Percentiles rank a stretch among this genome's conserved stretches.
Conservation (phyloP, 2,329 filamentous ascomycete species). For the Clathrospora elynae region DNA sequence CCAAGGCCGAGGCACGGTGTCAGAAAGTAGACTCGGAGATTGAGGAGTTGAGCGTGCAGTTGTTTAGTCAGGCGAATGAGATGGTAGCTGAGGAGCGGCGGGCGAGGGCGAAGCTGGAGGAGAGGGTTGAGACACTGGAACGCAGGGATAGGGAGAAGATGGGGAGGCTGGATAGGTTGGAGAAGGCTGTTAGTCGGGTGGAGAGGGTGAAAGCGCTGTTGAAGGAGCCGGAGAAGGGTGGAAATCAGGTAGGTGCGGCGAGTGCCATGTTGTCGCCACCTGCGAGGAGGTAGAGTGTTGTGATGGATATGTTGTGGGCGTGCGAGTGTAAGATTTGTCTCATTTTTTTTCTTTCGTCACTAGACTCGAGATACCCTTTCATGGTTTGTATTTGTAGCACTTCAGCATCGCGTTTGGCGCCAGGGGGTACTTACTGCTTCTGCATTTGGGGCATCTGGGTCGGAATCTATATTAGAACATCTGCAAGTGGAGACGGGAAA, state of each 20-base stretch:
- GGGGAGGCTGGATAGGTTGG: constrained; percentile 69
- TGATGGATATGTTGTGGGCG: neutral
- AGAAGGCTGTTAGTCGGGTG: constrained; percentile 72
- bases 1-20: constrained; percentile 70
- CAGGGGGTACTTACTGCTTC: too few species aligned
- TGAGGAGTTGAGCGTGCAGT: constrained; percentile 74
- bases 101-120: constrained; percentile 72
- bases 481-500: too few species aligned
- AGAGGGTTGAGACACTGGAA: constrained; percentile 71
- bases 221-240: constrained; percentile 1
- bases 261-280: constrained; percentile 1
- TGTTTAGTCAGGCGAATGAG: constrained; percentile 85
- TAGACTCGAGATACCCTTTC: too few species aligned
- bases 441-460: too few species aligned
- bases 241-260: neutral
- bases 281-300: constrained; percentile 3
- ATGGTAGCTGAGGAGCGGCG: constrained; percentile 81
- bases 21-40: constrained; percentile 72
- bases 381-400: too few species aligned
- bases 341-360: neutral
- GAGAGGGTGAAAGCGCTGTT: constrained; percentile 71
- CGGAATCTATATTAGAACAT: too few species aligned
- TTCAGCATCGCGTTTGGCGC: too few species aligned
- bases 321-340: too few species aligned
- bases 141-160: constrained; percentile 72